phyloP scores from a whole-genome alignment of 179 eudicot genomes.

The Corrigiola litoralis region DNA sequence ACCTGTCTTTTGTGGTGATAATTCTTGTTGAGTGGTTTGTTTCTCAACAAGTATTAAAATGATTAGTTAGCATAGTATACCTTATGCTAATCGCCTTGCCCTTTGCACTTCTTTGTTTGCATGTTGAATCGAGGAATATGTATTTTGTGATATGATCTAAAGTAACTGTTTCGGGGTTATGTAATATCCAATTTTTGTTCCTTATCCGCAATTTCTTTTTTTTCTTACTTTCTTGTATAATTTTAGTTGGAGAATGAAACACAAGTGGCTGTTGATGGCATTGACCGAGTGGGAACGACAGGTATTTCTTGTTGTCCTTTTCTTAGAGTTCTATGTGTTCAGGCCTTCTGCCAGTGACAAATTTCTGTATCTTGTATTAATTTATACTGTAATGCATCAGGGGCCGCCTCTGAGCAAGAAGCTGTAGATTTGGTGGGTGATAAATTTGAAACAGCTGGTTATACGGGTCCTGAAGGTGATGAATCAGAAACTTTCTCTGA shows the following conservation, averaged over 20 bases:
- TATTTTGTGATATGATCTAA: background rate
- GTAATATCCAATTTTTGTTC: background rate
- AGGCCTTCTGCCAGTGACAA: background rate
- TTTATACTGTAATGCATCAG: conserved; percentile 14
- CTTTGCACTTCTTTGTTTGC: too few relatives aligned
- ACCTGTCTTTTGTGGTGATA: background rate
- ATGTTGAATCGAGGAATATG: too few relatives aligned
- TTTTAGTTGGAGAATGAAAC: conserved; percentile 27
- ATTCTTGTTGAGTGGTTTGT: background rate
- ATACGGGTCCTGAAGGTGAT: conserved; percentile 22
- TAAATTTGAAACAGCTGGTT: conserved; percentile 23
- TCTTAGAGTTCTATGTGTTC: background rate
- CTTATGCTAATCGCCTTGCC: too few relatives aligned
- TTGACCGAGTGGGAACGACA: conserved; percentile 17
- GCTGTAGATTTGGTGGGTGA: conserved; percentile 11
- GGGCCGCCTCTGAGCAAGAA: conserved; percentile 14
- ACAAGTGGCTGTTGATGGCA: conserved; percentile 14
- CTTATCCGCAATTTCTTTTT: background rate
- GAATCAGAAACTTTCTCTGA: conserved; percentile 59
- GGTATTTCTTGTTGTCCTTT: conserved; percentile 7
- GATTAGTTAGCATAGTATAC: too few relatives aligned
- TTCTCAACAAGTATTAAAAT: too few relatives aligned
- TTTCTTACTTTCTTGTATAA: background rate
- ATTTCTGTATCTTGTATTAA: background rate
- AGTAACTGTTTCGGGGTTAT: background rate